phyloP scores from a whole-genome alignment of 768 basidiomycete genomes.

The Agrocybe praecox region DNA sequence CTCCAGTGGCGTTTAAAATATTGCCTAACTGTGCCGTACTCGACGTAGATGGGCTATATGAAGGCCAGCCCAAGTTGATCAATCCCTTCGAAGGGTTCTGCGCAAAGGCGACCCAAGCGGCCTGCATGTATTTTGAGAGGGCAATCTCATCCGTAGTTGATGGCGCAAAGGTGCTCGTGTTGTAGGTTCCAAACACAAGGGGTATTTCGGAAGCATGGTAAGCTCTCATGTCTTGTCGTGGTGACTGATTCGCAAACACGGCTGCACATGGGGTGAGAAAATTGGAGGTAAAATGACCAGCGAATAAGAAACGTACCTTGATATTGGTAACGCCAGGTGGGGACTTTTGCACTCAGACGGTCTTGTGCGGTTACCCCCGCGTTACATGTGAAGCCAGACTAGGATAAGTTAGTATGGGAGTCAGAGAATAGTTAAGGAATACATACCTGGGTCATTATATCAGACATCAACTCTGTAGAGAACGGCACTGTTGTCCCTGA shows the following conservation, averaged over 20 bases:
- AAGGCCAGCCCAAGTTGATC: slow-evolving; percentile 16
- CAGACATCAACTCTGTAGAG: slow-evolving; percentile 29
- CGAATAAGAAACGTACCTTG: slow-evolving; percentile 17
- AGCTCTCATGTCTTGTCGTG: slow-evolving; percentile 32
- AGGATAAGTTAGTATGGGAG: background rate
- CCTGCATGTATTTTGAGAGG: slow-evolving; percentile 35
- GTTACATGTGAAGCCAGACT: background rate
- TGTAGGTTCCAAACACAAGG: slow-evolving; percentile 38
- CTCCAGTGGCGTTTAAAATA: slow-evolving; percentile 16
- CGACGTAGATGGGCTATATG: slow-evolving; percentile 8
- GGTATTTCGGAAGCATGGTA: slow-evolving; percentile 43
- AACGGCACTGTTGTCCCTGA: slow-evolving; percentile 28
- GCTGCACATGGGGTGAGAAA: slow-evolving; percentile 16
- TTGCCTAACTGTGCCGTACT: slow-evolving; percentile 20
- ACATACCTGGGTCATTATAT: slow-evolving; percentile 32
- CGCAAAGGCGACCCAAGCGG: slow-evolving; percentile 44
- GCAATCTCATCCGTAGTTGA: slow-evolving; percentile 25
- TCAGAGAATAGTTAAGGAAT: background rate
- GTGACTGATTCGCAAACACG: slow-evolving; percentile 37
- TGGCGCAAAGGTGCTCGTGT: slow-evolving; percentile 22
- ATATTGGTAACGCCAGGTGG: slow-evolving; percentile 32
- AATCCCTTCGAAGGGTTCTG: slow-evolving; percentile 34
- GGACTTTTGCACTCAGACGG: slow-evolving; percentile 28
- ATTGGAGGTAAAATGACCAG: background rate
- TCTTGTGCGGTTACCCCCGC: slow-evolving; percentile 7